Conservation (phyloP, 176 grass and related monocot genomes). For the Elaeis guineensis region DNA sequence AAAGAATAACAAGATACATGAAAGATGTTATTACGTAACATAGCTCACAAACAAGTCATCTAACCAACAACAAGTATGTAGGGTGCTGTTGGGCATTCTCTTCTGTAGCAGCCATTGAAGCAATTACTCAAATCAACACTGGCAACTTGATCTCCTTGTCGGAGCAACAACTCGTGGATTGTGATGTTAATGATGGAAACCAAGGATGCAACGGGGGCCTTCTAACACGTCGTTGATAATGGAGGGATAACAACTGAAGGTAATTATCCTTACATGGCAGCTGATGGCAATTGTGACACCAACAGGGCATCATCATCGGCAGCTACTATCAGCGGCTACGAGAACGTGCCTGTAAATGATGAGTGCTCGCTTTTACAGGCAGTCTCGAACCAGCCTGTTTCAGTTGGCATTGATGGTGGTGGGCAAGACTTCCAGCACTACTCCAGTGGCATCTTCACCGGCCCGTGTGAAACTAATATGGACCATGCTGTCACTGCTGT, state of each 20-base stretch:
- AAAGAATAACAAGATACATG: no score
- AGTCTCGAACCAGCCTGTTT: constrained; percentile 34
- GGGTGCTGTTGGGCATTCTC: constrained; percentile 26
- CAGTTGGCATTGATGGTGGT: constrained; percentile 28
- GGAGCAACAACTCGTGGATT: constrained; percentile 20
- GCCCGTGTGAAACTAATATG: no score
- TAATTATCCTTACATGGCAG: constrained; percentile 6
- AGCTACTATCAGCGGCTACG: constrained; percentile 37
- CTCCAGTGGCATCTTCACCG: constrained; percentile 31
- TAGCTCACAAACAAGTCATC: no score
- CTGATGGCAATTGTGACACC: not conserved
- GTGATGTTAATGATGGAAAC: not conserved
- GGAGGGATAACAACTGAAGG: not conserved
- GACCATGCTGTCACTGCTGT: no score
- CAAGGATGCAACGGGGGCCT: not conserved
- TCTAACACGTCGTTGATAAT: constrained; percentile 1
- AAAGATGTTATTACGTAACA: constrained; percentile 9
- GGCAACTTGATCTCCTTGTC: not conserved
- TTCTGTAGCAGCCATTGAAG: constrained; percentile 11
- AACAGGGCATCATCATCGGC: not conserved
- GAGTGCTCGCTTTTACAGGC: constrained; percentile 27
- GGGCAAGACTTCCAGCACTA: constrained; percentile 50
- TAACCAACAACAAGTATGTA: not conserved
- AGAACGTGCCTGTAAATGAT: constrained; percentile 26
- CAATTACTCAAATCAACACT: constrained; percentile 4